Evolutionary conservation across 1,284 basidiomycete genomes (phyloP).

Genomic region (Ustilago hordei): DNA sequence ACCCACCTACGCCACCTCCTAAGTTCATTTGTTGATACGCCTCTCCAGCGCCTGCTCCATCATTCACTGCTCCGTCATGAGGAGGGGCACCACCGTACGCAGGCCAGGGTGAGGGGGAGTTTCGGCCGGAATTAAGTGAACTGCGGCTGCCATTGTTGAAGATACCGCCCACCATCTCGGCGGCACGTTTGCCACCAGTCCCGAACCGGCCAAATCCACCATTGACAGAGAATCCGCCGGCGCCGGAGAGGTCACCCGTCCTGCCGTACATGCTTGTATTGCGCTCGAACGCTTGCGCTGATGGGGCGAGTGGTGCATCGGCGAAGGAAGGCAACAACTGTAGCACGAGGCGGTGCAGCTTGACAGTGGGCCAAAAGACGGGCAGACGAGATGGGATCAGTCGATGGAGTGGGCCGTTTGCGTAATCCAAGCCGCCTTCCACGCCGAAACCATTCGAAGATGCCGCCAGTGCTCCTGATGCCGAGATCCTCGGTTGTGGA

Average conservation of each 20-base stretch:
- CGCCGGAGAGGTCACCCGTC: constrained; percentile 10
- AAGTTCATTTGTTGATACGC: constrained; percentile 12
- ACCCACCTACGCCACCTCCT: constrained; percentile 15
- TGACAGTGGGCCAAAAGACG: constrained; percentile 65
- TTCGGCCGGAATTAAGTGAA: constrained; percentile 27
- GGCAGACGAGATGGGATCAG: constrained; percentile 63
- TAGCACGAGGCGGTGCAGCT: constrained; percentile 41
- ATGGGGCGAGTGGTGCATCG: constrained; percentile 25
- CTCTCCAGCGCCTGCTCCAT: constrained; percentile 5
- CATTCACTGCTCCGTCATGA: constrained; percentile 12
- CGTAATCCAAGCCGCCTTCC: constrained; percentile 24
- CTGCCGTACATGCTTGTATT: constrained; percentile 35
- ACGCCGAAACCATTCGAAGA: constrained; percentile 23
- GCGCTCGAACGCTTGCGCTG: constrained; percentile 38
- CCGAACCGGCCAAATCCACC: constrained; percentile 45
- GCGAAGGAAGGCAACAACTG: constrained; percentile 26
- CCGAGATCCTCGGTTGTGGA: constrained; percentile 58
- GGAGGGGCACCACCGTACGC: constrained; percentile 20
- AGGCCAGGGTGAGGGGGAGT: constrained; percentile 31
- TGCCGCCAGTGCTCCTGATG: constrained; percentile 41
- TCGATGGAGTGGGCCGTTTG: constrained; percentile 44
- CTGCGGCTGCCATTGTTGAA: constrained; percentile 39
- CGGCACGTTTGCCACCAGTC: constrained; percentile 42
- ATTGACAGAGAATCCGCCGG: constrained; percentile 31
- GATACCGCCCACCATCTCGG: constrained; percentile 53